These are phyloP conservation scores for Rauvolfia tetraphylla DNA, from an alignment of 257 asterid species.

Conservation along the genomic window DNA sequence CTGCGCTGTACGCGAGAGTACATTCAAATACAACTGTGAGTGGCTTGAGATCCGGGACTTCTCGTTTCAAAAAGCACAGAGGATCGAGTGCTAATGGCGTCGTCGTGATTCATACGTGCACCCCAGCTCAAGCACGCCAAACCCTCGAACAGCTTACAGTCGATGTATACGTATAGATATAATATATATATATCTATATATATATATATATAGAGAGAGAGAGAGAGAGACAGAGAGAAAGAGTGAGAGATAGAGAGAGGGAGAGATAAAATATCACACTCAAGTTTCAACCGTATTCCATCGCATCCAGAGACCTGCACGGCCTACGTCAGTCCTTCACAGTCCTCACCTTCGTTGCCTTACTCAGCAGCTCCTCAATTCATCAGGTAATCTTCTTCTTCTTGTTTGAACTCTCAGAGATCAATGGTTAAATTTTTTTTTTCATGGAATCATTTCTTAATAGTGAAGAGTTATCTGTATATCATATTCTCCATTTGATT, in stretches of 20 bases:
- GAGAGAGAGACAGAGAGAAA: not conserved
- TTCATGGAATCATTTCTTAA: not conserved
- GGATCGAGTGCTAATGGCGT: too few relatives aligned
- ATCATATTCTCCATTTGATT: not conserved
- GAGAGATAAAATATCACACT: too few relatives aligned
- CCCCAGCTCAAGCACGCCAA: not conserved
- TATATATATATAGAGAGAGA: not conserved
- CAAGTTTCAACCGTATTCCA: not conserved
- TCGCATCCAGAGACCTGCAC: not conserved
- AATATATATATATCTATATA: not conserved
- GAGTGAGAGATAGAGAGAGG: not conserved
- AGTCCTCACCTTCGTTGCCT: not conserved
- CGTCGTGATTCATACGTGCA: not conserved
- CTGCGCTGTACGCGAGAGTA: slow-evolving; percentile 34
- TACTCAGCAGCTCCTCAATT: not conserved
- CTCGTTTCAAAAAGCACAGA: slow-evolving; percentile 22
- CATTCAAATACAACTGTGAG: slow-evolving; percentile 39
- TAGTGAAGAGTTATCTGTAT: not conserved
- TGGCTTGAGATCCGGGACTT: slow-evolving; percentile 45
- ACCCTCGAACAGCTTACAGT: not conserved
- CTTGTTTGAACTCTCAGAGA: not conserved
- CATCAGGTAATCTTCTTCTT: slow-evolving; percentile 22
- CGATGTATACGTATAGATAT: not conserved
- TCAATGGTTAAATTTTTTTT: not conserved
- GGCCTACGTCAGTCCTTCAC: not conserved